Evolutionary conservation across 768 basidiomycete species (phyloP).

Genomic region (Trametopsis cervina): DNA sequence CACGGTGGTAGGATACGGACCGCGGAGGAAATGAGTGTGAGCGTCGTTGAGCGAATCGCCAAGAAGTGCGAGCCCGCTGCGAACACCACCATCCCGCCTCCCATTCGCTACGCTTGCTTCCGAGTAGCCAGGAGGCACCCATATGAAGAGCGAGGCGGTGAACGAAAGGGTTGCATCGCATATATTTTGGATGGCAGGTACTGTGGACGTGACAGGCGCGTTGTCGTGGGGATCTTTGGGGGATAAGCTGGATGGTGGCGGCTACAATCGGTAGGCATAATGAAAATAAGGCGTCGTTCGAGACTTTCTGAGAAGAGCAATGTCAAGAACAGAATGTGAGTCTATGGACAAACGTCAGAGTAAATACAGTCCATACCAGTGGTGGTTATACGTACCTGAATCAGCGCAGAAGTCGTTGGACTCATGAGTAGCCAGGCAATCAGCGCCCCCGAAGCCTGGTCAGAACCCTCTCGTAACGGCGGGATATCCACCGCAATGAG

Average conservation of each 20-base stretch:
- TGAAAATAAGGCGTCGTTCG: conserved; percentile 81
- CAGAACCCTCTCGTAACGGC: conserved; percentile 28
- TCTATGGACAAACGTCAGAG: conserved; percentile 37
- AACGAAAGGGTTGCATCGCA: conserved; percentile 98
- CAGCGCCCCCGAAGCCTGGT: conserved; percentile 59
- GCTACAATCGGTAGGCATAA: conserved; percentile 78
- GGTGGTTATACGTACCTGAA: conserved; percentile 53
- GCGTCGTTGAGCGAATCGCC: conserved; percentile 75
- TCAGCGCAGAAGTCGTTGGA: conserved; percentile 73
- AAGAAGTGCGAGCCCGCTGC: conserved; percentile 78
- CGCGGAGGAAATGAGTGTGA: conserved; percentile 77
- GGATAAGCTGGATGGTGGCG: conserved; percentile 77
- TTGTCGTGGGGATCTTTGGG: conserved; percentile 33
- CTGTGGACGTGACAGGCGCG: conserved; percentile 38
- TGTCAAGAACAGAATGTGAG: conserved; percentile 96
- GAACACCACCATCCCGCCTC: conserved; percentile 93
- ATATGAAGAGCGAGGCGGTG: conserved; percentile 80
- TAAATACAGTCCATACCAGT: background rate
- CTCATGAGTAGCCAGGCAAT: conserved; percentile 87
- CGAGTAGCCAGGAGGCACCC: conserved; percentile 91
- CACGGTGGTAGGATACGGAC: conserved; percentile 65
- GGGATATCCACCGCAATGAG: conserved; percentile 77
- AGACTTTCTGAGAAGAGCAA: conserved; percentile 87
- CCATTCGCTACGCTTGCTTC: conserved; percentile 88
- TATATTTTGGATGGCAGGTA: conserved; percentile 80